phyloP scores from a whole-genome alignment of 495 filamentous ascomycete genomes.

The Aspergillus bridgeri region DNA sequence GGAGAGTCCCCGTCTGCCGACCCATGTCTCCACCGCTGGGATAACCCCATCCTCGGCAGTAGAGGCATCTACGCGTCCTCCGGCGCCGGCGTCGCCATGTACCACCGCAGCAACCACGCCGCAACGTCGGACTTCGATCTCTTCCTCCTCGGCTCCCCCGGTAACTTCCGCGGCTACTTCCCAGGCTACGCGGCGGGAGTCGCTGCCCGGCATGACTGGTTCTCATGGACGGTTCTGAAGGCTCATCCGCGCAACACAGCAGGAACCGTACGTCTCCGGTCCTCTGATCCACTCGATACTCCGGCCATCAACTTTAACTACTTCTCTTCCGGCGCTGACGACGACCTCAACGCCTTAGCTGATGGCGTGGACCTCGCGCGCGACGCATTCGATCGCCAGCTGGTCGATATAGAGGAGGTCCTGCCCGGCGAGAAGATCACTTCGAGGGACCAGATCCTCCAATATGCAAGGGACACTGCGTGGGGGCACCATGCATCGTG shows the following conservation, averaged over 20 bases:
- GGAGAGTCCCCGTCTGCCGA: conserved; percentile 29
- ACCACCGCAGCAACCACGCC: conserved; percentile 34
- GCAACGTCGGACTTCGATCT: conserved; percentile 51
- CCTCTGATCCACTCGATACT: conserved; percentile 49
- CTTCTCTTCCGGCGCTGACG: conserved; percentile 41
- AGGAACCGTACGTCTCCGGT: conserved; percentile 48
- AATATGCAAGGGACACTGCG: conserved; percentile 48
- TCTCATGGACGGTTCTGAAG: conserved; percentile 53
- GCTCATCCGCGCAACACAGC: conserved; percentile 51
- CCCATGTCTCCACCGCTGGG: conserved; percentile 48
- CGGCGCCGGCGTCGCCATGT: conserved; percentile 45
- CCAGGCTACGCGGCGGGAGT: conserved; percentile 31
- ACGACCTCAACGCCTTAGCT: conserved; percentile 45
- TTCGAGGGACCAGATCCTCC: conserved; percentile 40
- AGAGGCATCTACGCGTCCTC: conserved; percentile 49
- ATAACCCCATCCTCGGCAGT: conserved; percentile 28
- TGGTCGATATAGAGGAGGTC: conserved; percentile 36
- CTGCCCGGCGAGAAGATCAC: conserved; percentile 41
- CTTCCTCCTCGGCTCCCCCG: conserved; percentile 51
- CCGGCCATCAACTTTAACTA: conserved; percentile 57
- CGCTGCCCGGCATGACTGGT: conserved; percentile 30
- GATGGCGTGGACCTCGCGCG: conserved; percentile 47
- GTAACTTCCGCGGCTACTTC: conserved; percentile 45
- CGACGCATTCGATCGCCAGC: conserved; percentile 31
- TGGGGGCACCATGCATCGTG: conserved; percentile 62